Base-by-base conservation (phyloP, 352 stramenopile genomes). In the Globisporangium paddicum region DNA sequence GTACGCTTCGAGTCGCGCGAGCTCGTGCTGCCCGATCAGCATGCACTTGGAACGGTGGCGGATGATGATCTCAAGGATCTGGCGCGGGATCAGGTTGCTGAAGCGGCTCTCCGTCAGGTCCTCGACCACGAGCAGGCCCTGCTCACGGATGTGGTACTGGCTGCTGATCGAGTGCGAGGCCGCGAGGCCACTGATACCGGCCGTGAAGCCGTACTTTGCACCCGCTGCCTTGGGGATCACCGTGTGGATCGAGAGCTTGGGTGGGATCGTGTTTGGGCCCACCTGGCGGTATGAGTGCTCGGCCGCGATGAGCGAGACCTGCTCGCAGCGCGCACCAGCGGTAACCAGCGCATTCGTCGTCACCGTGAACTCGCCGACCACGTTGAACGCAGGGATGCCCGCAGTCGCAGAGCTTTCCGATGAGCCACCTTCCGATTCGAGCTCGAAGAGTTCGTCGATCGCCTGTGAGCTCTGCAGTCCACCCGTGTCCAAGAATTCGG, bases 71-170 rank as follows among this genome's bases (percentile, higher is more conserved):
- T 95, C 86, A 6, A 95, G 55, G 38, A 93, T 86, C 48, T 95
- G 86, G 2, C 83, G 78, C 11, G 86, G 83, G 47, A 92, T 95
- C 66, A 63, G 81, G 54, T 95, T 95, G 68, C 78, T 86, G 56
- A 93, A 95, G 41, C 81, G 78, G 41, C 81, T 91, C 51, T 95
- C 86, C 0, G 81, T 91, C 11, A 95, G 58, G 47, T 93, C 83
- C 61, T 95, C 86, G 1, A 95, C 86, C 0, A 95, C 86, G 11
- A 95, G 58, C 18, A 95, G 57, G 0, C 77, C 83, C 26, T 89
- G 73, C 53, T 95, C 86, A 60, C 83, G 86, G 46, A 95, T 90
- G 50, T 93, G 86, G 61, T 93, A 95, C 64, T 93, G 83, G 60
- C 86, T 91, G 55, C 79, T 93, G 46, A 92, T 86, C 2, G 78